Percentiles rank a stretch among this genome's conserved stretches.
Evolutionary conservation across 345 rosid genomes (phyloP).

Genomic region (Lumnitzera racemosa): DNA sequence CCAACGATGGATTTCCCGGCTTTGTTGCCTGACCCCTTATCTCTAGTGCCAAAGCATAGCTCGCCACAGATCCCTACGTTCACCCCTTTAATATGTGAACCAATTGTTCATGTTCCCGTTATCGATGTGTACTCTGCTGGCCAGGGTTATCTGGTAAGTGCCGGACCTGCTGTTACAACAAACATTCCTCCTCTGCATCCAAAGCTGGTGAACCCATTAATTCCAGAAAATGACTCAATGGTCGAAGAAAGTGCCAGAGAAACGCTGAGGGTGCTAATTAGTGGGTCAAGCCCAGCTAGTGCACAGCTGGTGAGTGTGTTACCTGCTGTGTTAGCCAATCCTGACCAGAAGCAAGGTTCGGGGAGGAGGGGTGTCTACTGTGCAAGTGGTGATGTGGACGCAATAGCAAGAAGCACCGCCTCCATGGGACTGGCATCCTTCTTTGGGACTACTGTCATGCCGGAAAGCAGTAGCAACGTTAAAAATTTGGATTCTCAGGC

Average conservation of each 20-base stretch:
- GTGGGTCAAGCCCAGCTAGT: slow-evolving; percentile 47
- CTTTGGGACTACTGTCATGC: slow-evolving; percentile 12
- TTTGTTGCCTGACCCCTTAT: slow-evolving; percentile 51
- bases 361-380: slow-evolving; percentile 71
- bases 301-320: slow-evolving; percentile 42
- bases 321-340: slow-evolving; percentile 31
- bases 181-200: slow-evolving; percentile 57
- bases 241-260: slow-evolving; percentile 92
- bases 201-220: slow-evolving; percentile 42
- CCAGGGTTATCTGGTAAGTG: slow-evolving; percentile 86
- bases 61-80: slow-evolving; percentile 71
- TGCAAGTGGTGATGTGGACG: slow-evolving; percentile 38
- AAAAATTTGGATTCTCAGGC: slow-evolving; percentile 4
- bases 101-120: slow-evolving; percentile 86
- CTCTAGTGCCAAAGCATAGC: slow-evolving; percentile 40
- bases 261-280: slow-evolving; percentile 71
- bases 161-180: slow-evolving; percentile 60
- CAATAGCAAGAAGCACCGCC: slow-evolving; percentile 29
- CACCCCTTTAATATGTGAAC: slow-evolving; percentile 82
- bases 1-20: slow-evolving; percentile 47
- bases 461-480: slow-evolving; percentile 7
- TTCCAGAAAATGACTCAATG: slow-evolving; percentile 49
- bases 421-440: slow-evolving; percentile 33
- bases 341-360: slow-evolving; percentile 28
- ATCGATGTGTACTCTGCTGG: slow-evolving; percentile 93